These are phyloP conservation scores for Pythium aquatile DNA, from an alignment of 352 stramenopile species.

Conservation along the genomic window DNA sequence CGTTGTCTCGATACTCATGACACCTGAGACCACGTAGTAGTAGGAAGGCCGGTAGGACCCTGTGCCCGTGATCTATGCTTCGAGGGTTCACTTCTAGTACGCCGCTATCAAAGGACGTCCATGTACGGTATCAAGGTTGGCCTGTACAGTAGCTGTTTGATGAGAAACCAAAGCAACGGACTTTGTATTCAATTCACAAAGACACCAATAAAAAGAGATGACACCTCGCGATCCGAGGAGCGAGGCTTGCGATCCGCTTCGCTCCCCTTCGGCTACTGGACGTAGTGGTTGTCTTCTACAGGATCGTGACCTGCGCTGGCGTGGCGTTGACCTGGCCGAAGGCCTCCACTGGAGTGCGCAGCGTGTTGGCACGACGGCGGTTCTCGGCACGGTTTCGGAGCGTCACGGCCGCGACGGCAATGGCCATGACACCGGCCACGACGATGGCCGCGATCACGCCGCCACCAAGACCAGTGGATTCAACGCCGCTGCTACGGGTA, in stretches of 20 bases:
- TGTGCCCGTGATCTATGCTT: too few species aligned
- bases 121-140: too few species aligned
- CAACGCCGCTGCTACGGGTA: conserved; percentile 6
- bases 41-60: too few species aligned
- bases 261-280: background rate
- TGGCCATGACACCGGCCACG: conserved; percentile 10
- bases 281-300: background rate
- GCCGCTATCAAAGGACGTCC: too few species aligned
- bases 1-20: too few species aligned
- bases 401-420: conserved; percentile 14
- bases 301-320: conserved; percentile 13
- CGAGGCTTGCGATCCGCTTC: background rate
- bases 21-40: too few species aligned
- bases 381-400: conserved; percentile 9
- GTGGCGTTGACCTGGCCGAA: conserved; percentile 16
- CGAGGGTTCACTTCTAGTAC: too few species aligned
- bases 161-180: too few species aligned
- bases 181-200: too few species aligned
- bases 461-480: background rate
- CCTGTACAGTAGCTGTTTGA: too few species aligned
- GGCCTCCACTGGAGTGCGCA: conserved; percentile 15
- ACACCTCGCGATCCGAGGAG: background rate
- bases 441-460: conserved; percentile 9
- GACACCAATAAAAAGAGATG: too few species aligned
- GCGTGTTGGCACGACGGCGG: conserved; percentile 10